These are phyloP conservation scores for Erythrobasidium hasegawianum DNA, from an alignment of 1,284 basidiomycete species.

Conservation along the genomic window DNA sequence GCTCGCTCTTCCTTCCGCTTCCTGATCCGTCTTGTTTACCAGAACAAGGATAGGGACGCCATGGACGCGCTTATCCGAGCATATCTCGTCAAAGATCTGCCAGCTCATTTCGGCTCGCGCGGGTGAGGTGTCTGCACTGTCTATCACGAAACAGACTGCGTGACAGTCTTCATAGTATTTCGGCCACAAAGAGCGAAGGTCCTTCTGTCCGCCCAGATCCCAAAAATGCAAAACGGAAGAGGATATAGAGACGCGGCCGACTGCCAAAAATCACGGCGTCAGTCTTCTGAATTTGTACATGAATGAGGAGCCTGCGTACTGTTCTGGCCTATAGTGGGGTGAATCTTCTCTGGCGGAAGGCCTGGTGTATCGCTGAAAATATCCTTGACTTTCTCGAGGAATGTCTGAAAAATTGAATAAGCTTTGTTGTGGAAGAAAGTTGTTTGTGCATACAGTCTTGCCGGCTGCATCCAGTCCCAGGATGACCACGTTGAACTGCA, in stretches of 20 bases:
- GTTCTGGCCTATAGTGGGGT: conserved; percentile 89
- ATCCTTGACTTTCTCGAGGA: conserved; percentile 88
- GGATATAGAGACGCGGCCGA: conserved; percentile 82
- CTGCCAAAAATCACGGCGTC: conserved; percentile 52
- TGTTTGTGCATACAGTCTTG: conserved; percentile 65
- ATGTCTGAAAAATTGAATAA: conserved; percentile 57
- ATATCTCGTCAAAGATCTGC: conserved; percentile 85
- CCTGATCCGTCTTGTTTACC: conserved; percentile 88
- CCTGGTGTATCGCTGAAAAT: conserved; percentile 79
- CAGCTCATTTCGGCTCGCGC: conserved; percentile 82
- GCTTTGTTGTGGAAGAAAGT: conserved; percentile 2
- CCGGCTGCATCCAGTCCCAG: conserved; percentile 72
- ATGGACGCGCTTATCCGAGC: conserved; percentile 77
- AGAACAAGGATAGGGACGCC: conserved; percentile 80
- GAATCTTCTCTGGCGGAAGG: conserved; percentile 80
- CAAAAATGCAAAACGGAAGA: conserved; percentile 90
- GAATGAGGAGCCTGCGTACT: conserved; percentile 56
- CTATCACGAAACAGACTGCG: conserved; percentile 85
- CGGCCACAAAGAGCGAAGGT: conserved; percentile 87
- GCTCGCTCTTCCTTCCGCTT: conserved; percentile 60
- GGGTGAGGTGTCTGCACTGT: conserved; percentile 67
- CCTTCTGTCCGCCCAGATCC: conserved; percentile 86
- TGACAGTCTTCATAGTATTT: conserved; percentile 92
- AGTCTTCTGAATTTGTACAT: background rate
- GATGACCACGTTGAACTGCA: conserved; percentile 79